Conservation (phyloP, 1,139 yeast species). For the Suhomyces bolitotheri region DNA sequence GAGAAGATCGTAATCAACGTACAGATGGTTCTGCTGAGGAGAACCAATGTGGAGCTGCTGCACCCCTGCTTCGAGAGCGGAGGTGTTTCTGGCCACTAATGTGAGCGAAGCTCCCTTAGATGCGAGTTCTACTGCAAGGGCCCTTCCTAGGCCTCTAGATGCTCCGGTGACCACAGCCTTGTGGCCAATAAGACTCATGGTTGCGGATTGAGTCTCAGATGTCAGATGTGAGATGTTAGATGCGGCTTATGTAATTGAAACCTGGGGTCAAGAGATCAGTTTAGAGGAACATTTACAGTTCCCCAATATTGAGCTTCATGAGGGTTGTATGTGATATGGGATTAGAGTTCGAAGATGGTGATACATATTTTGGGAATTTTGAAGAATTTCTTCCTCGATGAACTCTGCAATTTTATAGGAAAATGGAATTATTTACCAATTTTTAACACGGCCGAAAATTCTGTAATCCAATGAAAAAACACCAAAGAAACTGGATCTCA, state of each 20-base stretch:
- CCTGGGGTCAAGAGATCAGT: neutral
- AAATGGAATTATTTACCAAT: too few species aligned
- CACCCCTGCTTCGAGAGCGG: conserved; percentile 35
- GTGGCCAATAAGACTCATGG: conserved; percentile 19
- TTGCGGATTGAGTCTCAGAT: neutral
- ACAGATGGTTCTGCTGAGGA: conserved; percentile 46
- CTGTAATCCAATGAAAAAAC: too few species aligned
- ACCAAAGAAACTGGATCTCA: too few species aligned
- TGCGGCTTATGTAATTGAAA: neutral
- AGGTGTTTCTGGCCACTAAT: conserved; percentile 56
- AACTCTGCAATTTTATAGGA: too few species aligned
- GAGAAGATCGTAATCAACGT: conserved; percentile 52
- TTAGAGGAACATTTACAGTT: neutral
- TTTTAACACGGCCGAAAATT: too few species aligned
- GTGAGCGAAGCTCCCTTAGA: conserved; percentile 61
- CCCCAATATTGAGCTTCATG: neutral
- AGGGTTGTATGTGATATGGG: too few species aligned
- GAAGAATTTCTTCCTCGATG: too few species aligned
- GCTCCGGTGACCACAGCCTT: conserved; percentile 81
- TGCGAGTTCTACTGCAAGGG: conserved; percentile 61
- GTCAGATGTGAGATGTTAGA: neutral
- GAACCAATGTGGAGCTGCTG: conserved; percentile 32
- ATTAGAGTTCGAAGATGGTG: too few species aligned
- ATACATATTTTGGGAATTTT: too few species aligned
- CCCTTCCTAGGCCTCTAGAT: conserved; percentile 78